phyloP scores from a whole-genome alignment of 257 asterid species.

The Apocynum venetum region DNA sequence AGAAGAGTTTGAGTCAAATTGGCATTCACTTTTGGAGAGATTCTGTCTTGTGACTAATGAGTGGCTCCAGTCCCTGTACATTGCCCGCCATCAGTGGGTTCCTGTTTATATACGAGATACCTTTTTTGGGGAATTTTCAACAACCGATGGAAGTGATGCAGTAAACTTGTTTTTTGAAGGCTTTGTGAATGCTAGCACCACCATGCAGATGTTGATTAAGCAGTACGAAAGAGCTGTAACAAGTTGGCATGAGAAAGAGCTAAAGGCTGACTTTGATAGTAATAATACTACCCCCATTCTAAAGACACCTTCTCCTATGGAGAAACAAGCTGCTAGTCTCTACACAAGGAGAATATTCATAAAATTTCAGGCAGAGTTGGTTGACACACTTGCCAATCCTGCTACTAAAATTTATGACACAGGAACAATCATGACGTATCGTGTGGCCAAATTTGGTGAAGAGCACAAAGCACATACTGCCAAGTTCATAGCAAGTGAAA shows the following conservation, averaged over 20 bases:
- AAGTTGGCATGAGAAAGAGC: constrained; percentile 66
- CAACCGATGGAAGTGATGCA: constrained; percentile 33
- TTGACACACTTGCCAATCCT: constrained; percentile 81
- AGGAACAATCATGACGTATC: constrained; percentile 40
- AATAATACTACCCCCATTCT: constrained; percentile 42
- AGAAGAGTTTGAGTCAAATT: constrained; percentile 73
- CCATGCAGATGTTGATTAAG: constrained; percentile 48
- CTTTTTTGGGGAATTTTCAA: constrained; percentile 67
- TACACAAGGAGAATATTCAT: constrained; percentile 68
- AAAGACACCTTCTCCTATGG: constrained; percentile 92
- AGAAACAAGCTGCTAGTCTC: constrained; percentile 79
- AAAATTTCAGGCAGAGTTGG: constrained; percentile 79
- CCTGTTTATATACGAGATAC: constrained; percentile 61
- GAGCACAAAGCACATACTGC: constrained; percentile 65
- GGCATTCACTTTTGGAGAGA: constrained; percentile 48
- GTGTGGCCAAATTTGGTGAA: constrained; percentile 84
- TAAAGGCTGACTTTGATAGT: constrained; percentile 68
- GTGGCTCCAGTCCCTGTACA: constrained; percentile 67
- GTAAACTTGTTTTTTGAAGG: constrained; percentile 50
- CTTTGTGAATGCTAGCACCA: constrained; percentile 37
- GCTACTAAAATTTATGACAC: constrained; percentile 60
- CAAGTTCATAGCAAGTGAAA: constrained; percentile 48
- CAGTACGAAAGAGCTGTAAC: constrained; percentile 56
- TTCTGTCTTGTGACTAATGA: constrained; percentile 56
- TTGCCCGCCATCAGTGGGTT: constrained; percentile 70